Base-by-base conservation (phyloP, 1,284 basidiomycete species). In the Malassezia yamatoensis region DNA sequence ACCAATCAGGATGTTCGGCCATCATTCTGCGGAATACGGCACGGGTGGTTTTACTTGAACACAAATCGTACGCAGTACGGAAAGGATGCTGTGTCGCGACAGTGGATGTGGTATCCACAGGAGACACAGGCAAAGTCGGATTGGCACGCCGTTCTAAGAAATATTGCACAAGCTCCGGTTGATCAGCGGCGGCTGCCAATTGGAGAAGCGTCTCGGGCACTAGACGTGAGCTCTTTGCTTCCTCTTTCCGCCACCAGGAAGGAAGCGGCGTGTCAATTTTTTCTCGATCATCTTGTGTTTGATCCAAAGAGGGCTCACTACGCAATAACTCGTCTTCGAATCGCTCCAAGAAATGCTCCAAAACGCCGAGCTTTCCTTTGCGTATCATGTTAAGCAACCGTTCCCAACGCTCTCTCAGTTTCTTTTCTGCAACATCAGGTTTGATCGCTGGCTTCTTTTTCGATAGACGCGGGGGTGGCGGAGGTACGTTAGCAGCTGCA, bases 11-110 rank as follows among this genome's bases (percentile, higher is more conserved):
- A 68, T 90, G 82, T 15, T 82, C 80, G 43, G 83, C 85, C 5
- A 90, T 90, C 63, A 83, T 81, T 1, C 90, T 83, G 35, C 93
- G 83, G 76, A 96, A 98, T 36, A 88, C 81, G 70, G 94, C 87
- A 29, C 93, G 83, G 0, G 86, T 80, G 0, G 75, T 79, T 50
- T 85, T 83, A 15, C 82, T 83, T 18, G 80, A 77, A 13, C 88
- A 83, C 15, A 93, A 76, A 69, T 98, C 89, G 76, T 96, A 98
- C 1, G 94, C 87, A 0, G 85, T 85, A 54, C 83, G 81, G 12
- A 69, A 70, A 18, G 54, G 39, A 36, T 34, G 11, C 10, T 37
- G 21, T 29, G 24, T 29, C 6, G 15, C 21, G 21, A 15, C 21
- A 3, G 39, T 13, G n/a, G 38, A 54, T 29, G 34, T 56, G 52